These are phyloP conservation scores for Psilocybe sp. DNA, from an alignment of 768 basidiomycete species.

Conservation along the genomic window DNA sequence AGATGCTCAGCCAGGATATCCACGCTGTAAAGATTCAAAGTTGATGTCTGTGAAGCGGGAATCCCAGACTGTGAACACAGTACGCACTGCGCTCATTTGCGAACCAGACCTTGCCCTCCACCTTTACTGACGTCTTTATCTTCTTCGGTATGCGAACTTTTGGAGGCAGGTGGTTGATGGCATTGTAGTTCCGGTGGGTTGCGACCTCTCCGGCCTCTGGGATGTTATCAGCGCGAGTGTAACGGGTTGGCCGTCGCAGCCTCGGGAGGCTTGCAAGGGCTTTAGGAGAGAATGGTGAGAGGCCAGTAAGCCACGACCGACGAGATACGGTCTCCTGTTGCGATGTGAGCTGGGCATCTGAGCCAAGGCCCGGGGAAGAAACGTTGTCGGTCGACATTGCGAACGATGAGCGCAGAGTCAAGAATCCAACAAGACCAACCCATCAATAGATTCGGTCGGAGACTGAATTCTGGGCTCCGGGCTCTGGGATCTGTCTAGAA, in stretches of 20 bases:
- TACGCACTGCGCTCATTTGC: conserved; percentile 87
- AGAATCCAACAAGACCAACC: neutral
- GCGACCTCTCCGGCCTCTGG: conserved; percentile 54
- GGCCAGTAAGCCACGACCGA: conserved; percentile 57
- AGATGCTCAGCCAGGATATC: conserved; percentile 88
- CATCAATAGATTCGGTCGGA: neutral
- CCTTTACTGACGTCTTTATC: conserved; percentile 75
- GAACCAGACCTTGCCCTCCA: conserved; percentile 97
- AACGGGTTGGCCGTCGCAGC: conserved; percentile 41
- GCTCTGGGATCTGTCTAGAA: conserved; percentile 10
- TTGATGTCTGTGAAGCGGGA: neutral
- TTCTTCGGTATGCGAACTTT: conserved; percentile 80
- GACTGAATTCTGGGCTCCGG: neutral
- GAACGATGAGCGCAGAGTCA: neutral
- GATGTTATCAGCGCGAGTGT: conserved; percentile 72
- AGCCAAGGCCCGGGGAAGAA: conserved; percentile 4
- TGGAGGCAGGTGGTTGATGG: conserved; percentile 63
- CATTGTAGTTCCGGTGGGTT: conserved; percentile 67
- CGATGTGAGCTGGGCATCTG: conserved; percentile 4
- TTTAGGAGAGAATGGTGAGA: conserved; percentile 63
- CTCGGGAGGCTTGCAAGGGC: conserved; percentile 52
- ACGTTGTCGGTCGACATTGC: neutral
- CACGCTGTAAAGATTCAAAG: conserved; percentile 53
- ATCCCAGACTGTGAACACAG: neutral
- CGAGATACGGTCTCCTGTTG: conserved; percentile 40